Base-by-base conservation (phyloP, 768 basidiomycete genomes). In the Naganishia kalamii region DNA sequence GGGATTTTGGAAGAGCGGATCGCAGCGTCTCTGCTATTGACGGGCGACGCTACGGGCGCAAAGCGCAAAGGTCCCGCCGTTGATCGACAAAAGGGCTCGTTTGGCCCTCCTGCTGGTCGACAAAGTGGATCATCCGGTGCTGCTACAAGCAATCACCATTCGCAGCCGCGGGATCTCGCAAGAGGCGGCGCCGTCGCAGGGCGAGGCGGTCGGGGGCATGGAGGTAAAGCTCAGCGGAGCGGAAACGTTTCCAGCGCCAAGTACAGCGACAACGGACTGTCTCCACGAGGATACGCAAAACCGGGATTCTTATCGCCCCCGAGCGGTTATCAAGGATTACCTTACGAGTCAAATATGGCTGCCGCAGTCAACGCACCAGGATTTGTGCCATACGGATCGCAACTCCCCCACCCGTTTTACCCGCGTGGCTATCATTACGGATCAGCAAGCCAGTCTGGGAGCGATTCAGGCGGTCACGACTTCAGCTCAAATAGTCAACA, bases 401-500 rank as follows among this genome's bases (percentile, higher is more conserved):
- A 48, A 19, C 29, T 29, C 7, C 60, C 41, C 2, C 47, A 61
- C 43, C 27, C 60, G 3, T 61, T 37, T 21, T 61, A 61, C 29
- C 43, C 41, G 32, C 51, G 49, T 10, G 49, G 62, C 10, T 65
- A 67, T 30, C 47, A 40, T 6, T 62, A 67, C 21, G 17, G 41
- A 23, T 23, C 54, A 7, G 60, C 49, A 37, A 60, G 65, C 17
- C 65, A 44, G 32, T 37, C 41, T 41, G 33, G 49, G 7, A 47
- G 29, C 12, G 54, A 62, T 51, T 25, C 47, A 46, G 62, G 40
- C 46, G 57, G 41, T 23, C 69, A 62, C 60, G 70, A 65, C 40
- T 65, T 66, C 19, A 25, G 62, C 46, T 51, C 70, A 63, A 62
- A 67, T 46, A 25, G 69, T 13, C 54, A 57, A 21, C 54, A 57